phyloP scores from a whole-genome alignment of 306 rosid species.

The Calophaca sinica region DNA sequence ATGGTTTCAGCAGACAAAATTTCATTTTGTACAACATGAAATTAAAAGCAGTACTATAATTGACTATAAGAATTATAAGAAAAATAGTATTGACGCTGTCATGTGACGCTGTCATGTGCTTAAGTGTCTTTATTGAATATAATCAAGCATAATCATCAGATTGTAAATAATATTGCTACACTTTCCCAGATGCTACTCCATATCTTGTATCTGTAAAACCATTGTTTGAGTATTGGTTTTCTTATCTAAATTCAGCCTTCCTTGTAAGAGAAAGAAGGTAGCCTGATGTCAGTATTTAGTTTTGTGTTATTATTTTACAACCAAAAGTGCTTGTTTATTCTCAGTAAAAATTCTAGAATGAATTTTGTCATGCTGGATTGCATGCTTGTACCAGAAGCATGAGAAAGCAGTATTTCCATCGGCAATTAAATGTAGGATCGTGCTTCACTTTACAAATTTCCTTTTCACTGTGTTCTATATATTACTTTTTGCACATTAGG shows the following conservation, averaged over 20 bases:
- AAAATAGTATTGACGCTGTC: constrained; percentile 20
- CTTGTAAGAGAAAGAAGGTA: constrained; percentile 24
- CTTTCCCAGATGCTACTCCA: neutral
- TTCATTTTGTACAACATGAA: constrained; percentile 33
- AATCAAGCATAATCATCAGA: constrained; percentile 22
- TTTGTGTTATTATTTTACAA: constrained; percentile 11
- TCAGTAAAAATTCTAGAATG: constrained; percentile 31
- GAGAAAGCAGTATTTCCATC: constrained; percentile 20
- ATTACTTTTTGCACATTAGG: constrained; percentile 36
- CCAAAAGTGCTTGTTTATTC: constrained; percentile 32
- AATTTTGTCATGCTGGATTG: constrained; percentile 26
- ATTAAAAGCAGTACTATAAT: neutral
- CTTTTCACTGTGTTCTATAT: constrained; percentile 27
- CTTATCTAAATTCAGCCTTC: constrained; percentile 27
- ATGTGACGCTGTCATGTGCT: constrained; percentile 28
- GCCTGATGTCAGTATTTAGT: neutral
- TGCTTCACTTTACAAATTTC: constrained; percentile 27
- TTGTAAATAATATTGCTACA: neutral
- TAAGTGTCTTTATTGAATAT: constrained; percentile 35
- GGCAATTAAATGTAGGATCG: constrained; percentile 7
- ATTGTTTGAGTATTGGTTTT: constrained; percentile 34
- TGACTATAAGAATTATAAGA: constrained; percentile 14
- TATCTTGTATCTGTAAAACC: constrained; percentile 14
- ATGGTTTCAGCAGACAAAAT: constrained; percentile 29
- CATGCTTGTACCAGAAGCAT: constrained; percentile 25